Evolutionary conservation across 305 asterid species (phyloP).

Genomic region (Lippia alba): DNA sequence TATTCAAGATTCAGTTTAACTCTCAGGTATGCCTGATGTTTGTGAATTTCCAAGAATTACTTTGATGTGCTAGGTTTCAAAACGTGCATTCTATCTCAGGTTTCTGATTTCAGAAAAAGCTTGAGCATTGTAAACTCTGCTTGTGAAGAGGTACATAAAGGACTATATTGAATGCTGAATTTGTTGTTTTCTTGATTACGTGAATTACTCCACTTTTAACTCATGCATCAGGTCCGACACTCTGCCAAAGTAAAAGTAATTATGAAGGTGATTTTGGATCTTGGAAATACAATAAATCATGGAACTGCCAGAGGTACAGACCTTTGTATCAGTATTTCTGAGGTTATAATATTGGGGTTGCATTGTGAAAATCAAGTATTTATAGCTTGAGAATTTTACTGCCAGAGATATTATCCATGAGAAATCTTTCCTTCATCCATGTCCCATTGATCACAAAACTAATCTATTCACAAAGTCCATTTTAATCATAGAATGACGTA

Average conservation of each 20-base stretch:
- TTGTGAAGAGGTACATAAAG: slow-evolving; percentile 80
- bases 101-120: slow-evolving; percentile 77
- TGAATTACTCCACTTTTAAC: slow-evolving; percentile 31
- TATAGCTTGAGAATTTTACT: not conserved
- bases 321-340: slow-evolving; percentile 23
- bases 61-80: slow-evolving; percentile 33
- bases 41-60: slow-evolving; percentile 29
- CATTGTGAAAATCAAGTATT: slow-evolving; percentile 19
- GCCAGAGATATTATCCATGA: too few species aligned
- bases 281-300: slow-evolving; percentile 91
- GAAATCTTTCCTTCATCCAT: too few species aligned
- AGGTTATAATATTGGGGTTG: slow-evolving; percentile 9
- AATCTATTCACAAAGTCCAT: too few species aligned
- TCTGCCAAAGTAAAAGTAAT: slow-evolving; percentile 83
- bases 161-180: slow-evolving; percentile 19
- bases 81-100: slow-evolving; percentile 54
- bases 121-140: slow-evolving; percentile 74
- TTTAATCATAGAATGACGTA: too few species aligned
- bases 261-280: slow-evolving; percentile 70
- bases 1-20: slow-evolving; percentile 94
- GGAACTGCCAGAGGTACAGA: slow-evolving; percentile 95
- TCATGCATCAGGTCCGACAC: slow-evolving; percentile 70
- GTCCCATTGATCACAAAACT: too few species aligned
- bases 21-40: slow-evolving; percentile 72
- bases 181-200: slow-evolving; percentile 12